Base-by-base conservation (phyloP, 2,329 filamentous ascomycete species). In the Ceratocystis huliohia region DNA sequence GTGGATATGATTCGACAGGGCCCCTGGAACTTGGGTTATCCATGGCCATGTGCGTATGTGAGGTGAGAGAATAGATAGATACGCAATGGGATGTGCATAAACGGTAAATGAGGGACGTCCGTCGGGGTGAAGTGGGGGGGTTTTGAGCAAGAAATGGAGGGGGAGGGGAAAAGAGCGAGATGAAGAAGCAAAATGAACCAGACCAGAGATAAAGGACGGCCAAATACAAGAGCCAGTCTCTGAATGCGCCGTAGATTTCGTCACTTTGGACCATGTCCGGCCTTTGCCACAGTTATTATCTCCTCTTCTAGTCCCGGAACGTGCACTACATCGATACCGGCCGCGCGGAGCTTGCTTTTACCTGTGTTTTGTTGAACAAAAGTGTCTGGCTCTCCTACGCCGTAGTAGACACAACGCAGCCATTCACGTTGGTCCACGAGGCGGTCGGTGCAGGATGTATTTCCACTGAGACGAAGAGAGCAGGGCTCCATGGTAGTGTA, bases 401-500 rank as follows among this genome's bases (percentile, higher is more conserved):
- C 94, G 33, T 95, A 86, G 71, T 93, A 95, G 3, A 99, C 91
- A 61, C 84, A 88, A 68, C 80, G 82, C 66, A 96, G 88, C 53
- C 81, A 84, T 0, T 75, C 76, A 13, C 78, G 78, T 22, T 88
- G 79, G 6, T 78, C 78, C 50, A 95, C 76, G 28, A 99, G 88
- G 65, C 93, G 81, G 71, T 96, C 84, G 6, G 90, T 88, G 72
- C 94, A 95, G 0, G 88, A 81, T 65, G 84, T 72, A 72, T 92
- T 91, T 3, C 89, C 89, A 71, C 86, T 90, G 64, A 91, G 77
- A 48, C 90, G 80, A 71, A 86, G 79, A 65, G 83, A 87, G 73
- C 90, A 95, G 0, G 90, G 90, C 75, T 94, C 94, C 80, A 99
- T 91, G 0, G 92, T 96, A 0, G 95, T 96, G 75, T 96, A 97